These are phyloP conservation scores for Esteya vermicola DNA, from an alignment of 2,329 filamentous ascomycete species.

Conservation along the genomic window DNA sequence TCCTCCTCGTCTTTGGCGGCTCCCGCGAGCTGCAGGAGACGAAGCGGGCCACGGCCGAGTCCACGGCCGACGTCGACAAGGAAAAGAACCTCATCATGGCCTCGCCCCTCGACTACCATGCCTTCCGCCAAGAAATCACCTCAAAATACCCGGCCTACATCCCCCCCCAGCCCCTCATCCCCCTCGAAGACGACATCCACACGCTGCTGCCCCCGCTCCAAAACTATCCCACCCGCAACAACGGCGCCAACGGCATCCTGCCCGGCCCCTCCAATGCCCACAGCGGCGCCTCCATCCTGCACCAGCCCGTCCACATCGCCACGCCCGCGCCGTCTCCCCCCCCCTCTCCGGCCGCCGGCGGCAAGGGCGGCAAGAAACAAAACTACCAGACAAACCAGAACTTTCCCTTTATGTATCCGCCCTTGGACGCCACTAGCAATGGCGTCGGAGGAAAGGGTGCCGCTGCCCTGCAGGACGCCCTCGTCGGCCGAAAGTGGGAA, in stretches of 20 bases:
- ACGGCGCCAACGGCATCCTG: slow-evolving; percentile 47
- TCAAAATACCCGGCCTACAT: slow-evolving; percentile 97
- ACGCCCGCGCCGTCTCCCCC: slow-evolving; percentile 93
- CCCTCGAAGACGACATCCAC: slow-evolving; percentile 79
- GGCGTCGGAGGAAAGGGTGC: slow-evolving; percentile 79
- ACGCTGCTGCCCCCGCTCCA: slow-evolving; percentile 77
- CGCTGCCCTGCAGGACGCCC: slow-evolving; percentile 61
- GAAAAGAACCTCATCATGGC: slow-evolving; percentile 75
- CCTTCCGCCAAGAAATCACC: slow-evolving; percentile 90
- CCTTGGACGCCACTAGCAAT: slow-evolving; percentile 77
- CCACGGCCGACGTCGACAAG: slow-evolving; percentile 39
- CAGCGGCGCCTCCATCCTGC: slow-evolving; percentile 65
- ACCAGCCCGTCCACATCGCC: slow-evolving; percentile 97
- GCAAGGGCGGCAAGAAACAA: slow-evolving; percentile 94
- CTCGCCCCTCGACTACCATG: slow-evolving; percentile 88
- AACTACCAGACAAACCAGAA: slow-evolving; percentile 99
- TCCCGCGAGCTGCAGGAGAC: slow-evolving; percentile 56
- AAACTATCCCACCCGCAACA: slow-evolving; percentile 53
- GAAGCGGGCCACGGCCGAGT: slow-evolving; percentile 57
- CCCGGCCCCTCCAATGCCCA: slow-evolving; percentile 38
- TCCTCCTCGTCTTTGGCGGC: slow-evolving; percentile 75
- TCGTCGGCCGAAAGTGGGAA: slow-evolving; percentile 79
- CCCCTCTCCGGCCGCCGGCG: slow-evolving; percentile 72
- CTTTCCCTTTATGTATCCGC: slow-evolving; percentile 95
- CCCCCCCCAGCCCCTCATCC: slow-evolving; percentile 68